Evolutionary conservation across 139 green algal species (phyloP).

Genomic region (Gonium pectorale): DNA sequence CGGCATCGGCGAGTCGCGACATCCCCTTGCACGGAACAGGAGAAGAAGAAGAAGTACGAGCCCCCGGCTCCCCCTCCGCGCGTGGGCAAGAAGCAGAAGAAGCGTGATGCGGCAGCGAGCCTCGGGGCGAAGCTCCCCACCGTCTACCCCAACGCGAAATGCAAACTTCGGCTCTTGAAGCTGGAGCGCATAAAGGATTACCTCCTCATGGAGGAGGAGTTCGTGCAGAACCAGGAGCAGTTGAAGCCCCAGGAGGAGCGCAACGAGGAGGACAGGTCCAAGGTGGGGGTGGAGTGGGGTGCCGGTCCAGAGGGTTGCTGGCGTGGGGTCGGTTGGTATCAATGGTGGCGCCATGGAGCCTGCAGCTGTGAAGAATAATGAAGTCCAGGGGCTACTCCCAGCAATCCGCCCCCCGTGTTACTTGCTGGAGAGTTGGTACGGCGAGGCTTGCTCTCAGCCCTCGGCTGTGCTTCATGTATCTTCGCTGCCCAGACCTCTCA

Average conservation of each 20-base stretch:
- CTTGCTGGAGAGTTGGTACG: too few relatives aligned
- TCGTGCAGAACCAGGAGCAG: conserved; percentile 93
- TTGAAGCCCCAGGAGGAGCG: conserved; percentile 94
- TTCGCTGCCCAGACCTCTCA: neutral
- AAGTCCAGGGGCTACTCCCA: too few relatives aligned
- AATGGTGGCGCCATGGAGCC: too few relatives aligned
- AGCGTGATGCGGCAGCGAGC: conserved; percentile 74
- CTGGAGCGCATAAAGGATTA: conserved; percentile 99
- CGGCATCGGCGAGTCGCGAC: too few relatives aligned
- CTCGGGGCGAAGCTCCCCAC: conserved; percentile 87
- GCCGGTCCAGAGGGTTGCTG: neutral
- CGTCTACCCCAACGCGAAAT: conserved; percentile 94
- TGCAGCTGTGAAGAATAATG: too few relatives aligned
- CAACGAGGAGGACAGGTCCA: conserved; percentile 93
- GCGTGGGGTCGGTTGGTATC: neutral
- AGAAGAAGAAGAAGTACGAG: conserved; percentile 99
- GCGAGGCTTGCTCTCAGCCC: too few relatives aligned
- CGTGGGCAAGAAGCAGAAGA: conserved; percentile 94
- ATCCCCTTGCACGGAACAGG: conserved; percentile 38
- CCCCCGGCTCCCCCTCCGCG: conserved; percentile 91
- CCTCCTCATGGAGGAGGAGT: conserved; percentile 99
- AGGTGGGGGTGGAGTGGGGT: conserved; percentile 57
- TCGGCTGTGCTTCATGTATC: neutral
- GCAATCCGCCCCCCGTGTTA: too few relatives aligned
- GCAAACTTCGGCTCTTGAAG: conserved; percentile 97